Conservation (phyloP, 495 filamentous ascomycete species). For the Penicillium chermesinum region DNA sequence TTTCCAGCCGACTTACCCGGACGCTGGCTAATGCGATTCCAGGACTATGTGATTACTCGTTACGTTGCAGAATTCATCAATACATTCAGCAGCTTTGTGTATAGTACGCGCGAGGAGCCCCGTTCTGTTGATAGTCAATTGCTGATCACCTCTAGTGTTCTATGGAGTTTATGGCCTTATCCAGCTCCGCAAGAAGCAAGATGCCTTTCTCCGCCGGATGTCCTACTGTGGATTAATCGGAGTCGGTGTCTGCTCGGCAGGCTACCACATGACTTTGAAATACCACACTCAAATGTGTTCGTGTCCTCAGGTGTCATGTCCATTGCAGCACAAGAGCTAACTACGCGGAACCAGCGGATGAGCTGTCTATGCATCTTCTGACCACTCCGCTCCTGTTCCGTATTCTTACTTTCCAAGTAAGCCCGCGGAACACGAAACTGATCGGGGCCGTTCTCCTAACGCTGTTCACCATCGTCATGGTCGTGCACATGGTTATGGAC, state of each 20-base stretch:
- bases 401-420: constrained; percentile 23
- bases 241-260: constrained; percentile 28
- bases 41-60: constrained; percentile 31
- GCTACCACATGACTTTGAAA: constrained; percentile 32
- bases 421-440: constrained; percentile 8
- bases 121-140: not conserved
- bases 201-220: constrained; percentile 18
- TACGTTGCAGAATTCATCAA: constrained; percentile 36
- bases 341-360: constrained; percentile 18
- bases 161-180: constrained; percentile 24
- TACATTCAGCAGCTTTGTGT: constrained; percentile 25
- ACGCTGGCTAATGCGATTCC: not conserved
- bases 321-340: not conserved
- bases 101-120: constrained; percentile 13
- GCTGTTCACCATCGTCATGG: constrained; percentile 25
- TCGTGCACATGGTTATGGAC: constrained; percentile 30
- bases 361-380: constrained; percentile 33
- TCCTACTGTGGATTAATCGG: constrained; percentile 29
- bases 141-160: constrained; percentile 11
- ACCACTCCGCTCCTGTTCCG: constrained; percentile 30
- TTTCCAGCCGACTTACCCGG: not conserved
- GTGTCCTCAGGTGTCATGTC: not conserved
- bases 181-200: constrained; percentile 13
- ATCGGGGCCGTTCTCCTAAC: constrained; percentile 13
- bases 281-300: constrained; percentile 35